Base-by-base conservation (phyloP, 2,329 filamentous ascomycete genomes). In the Xenoacremonium recifei region DNA sequence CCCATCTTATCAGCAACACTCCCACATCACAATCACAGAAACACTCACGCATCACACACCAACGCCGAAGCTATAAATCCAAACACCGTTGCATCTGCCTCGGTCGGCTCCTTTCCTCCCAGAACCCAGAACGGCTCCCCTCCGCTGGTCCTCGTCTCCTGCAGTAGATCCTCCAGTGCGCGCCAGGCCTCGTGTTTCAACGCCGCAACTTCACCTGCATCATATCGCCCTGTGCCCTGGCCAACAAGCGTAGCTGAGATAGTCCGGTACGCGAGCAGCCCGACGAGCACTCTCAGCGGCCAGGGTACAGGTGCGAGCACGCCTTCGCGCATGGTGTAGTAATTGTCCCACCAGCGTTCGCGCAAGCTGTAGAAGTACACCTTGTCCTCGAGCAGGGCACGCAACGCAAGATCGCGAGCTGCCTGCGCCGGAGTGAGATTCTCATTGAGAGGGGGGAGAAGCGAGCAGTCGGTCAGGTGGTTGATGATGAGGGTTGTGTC, bases 291-390 rank as follows among this genome's bases (percentile, higher is more conserved):
- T 11, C 71, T 74, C 0, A 79, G 27, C 0, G 73, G 74, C 53
- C 73, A 84, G 0, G 79, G 75, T 2, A 83, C 47, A 0, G 68
- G 40, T 9, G 55, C 61, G 6, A 85, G 64, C 1, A 72, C 62
- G 27, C 75, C 62, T 37, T 71, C 69, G 13, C 80, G 74, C 78
- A 82, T 82, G 12, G 63, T 59, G 45, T 77, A 71, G 64, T 77
- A 84, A 55, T 84, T 82, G 42, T 78, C 64, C 3, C 71, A 57
- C 80, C 80, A 85, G 46, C 71, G 67, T 61, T 85, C 80, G 30
- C 69, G 66, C 1, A 48, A 58, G 69, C 75, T 65, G 44, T 74
- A 80, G 48, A 83, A 84, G 53, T 76, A 78, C 12, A 81, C 48
- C 57, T 76, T 80, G 16, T 85, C 79, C 60, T 85, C 80, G 18